A percentile compares a stretch with the other conserved stretches of the same genome.
These are phyloP conservation scores for Penicillium olsonii DNA, from an alignment of 2,329 filamentous ascomycete genomes.

Conservation along the genomic window DNA sequence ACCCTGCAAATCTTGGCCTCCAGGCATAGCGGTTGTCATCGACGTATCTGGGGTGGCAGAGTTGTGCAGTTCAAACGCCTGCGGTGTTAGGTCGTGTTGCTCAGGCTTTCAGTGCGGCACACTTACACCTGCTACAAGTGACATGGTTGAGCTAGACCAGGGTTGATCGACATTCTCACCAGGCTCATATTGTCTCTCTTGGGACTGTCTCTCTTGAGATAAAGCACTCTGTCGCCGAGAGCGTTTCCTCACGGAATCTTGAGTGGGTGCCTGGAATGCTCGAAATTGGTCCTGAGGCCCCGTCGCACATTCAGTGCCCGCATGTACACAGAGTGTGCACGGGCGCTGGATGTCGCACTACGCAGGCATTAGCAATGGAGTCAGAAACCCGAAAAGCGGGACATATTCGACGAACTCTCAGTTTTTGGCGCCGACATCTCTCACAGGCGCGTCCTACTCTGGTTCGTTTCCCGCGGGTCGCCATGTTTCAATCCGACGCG, in stretches of 20 bases:
- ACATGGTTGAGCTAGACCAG: slow-evolving; percentile 25
- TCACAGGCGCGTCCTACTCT: slow-evolving; percentile 26
- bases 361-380: background rate
- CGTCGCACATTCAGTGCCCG: slow-evolving; percentile 25
- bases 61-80: slow-evolving; percentile 22
- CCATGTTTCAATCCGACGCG: slow-evolving; percentile 2
- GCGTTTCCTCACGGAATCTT: background rate
- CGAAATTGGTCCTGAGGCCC: slow-evolving; percentile 5
- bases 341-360: slow-evolving; percentile 35
- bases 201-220: background rate
- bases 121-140: slow-evolving; percentile 20
- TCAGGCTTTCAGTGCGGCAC: background rate
- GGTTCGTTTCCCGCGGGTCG: slow-evolving; percentile 3
- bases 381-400: background rate
- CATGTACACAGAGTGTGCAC: slow-evolving; percentile 33
- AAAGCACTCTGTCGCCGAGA: background rate
- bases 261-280: background rate
- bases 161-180: background rate
- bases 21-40: slow-evolving; percentile 19
- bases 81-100: background rate
- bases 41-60: slow-evolving; percentile 6
- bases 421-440: slow-evolving; percentile 30
- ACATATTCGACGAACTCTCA: slow-evolving; percentile 19
- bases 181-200: too few species aligned
- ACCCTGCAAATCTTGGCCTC: background rate